Base-by-base conservation (phyloP, 1,284 basidiomycete species). In the Hymenochaete sp. region DNA sequence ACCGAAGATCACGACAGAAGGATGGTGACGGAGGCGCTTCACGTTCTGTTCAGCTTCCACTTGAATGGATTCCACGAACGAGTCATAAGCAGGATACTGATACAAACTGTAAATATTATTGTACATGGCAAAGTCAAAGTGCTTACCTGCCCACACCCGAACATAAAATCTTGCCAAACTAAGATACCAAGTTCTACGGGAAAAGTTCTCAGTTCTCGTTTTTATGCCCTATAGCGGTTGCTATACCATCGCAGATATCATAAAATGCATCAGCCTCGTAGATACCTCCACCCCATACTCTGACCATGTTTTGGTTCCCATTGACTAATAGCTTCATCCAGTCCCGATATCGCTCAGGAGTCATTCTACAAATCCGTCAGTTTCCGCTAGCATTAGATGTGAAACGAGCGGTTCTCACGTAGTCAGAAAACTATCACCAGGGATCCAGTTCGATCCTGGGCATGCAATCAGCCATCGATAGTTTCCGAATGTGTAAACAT, bases 381-480 rank as follows among this genome's bases (percentile, higher is more conserved):
- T 42, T 25, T 4, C 39, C 21, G 3, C 21, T 26, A 7, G 13
- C 13, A 48, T 38, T 44, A 16, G 25, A 16, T 37, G 24, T 3
- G 26, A 37, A 36, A 9, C 11, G 14, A 42, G n/a, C 10, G 40
- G 2, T 13, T 63, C 71, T 31, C 48, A 84, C 78, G 75, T 82
- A 1, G 91, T 91, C 33, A 93, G 64, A 63, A 93, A 90, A 3
- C 79, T 87, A 60, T 93, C 89, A 0, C 83, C 84, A 2, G 91
- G 91, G 55, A 95, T 93, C 91, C 91, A 95, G 61, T 93, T 95
- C 2, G 85, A 87, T 35, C 87, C 82, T 81, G 39, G 2, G n/a
- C 16, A 29, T 14, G 5, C 1, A 13, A 11, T 47, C 18, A 28
- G 31, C 26, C n/a, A 32, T 28, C 10, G 18, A 25, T 43, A 24